Conservation (phyloP, 2,329 filamentous ascomycete species). For the Zymoseptoria pseudotritici region DNA sequence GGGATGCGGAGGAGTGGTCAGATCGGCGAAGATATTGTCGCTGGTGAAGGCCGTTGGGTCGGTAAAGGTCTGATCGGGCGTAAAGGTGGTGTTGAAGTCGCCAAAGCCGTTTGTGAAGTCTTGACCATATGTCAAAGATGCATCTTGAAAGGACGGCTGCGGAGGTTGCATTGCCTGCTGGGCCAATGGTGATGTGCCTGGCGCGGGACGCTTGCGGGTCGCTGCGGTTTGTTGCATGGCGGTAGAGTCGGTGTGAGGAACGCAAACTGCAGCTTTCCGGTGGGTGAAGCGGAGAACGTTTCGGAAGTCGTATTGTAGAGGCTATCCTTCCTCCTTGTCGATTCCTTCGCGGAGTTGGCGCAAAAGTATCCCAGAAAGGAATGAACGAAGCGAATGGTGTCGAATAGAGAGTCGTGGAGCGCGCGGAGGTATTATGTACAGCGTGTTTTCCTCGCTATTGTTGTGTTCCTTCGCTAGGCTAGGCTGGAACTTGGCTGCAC, state of each 20-base stretch:
- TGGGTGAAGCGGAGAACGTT: background rate
- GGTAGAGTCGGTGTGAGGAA: background rate
- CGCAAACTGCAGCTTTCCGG: background rate
- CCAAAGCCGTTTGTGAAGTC: slow-evolving; percentile 26
- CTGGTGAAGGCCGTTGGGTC: slow-evolving; percentile 34
- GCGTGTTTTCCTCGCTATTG: background rate
- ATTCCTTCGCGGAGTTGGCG: background rate
- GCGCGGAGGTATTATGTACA: background rate
- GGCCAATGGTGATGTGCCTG: slow-evolving; percentile 59
- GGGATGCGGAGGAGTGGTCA: slow-evolving; percentile 22
- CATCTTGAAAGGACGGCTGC: slow-evolving; percentile 28
- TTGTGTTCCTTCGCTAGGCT: background rate
- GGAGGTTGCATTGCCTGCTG: slow-evolving; percentile 40
- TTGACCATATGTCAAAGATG: slow-evolving; percentile 42
- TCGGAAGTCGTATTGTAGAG: background rate
- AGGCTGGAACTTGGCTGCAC: background rate
- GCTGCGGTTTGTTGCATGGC: background rate
- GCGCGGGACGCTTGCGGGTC: slow-evolving; percentile 62
- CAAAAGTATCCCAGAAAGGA: background rate
- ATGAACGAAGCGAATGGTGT: background rate
- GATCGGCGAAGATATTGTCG: slow-evolving; percentile 23
- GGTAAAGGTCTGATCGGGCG: slow-evolving; percentile 26
- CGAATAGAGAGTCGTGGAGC: background rate
- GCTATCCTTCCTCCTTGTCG: background rate
- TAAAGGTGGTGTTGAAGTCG: slow-evolving; percentile 19